Conservation (phyloP, 768 basidiomycete genomes). For the Kwoniella sp. region DNA sequence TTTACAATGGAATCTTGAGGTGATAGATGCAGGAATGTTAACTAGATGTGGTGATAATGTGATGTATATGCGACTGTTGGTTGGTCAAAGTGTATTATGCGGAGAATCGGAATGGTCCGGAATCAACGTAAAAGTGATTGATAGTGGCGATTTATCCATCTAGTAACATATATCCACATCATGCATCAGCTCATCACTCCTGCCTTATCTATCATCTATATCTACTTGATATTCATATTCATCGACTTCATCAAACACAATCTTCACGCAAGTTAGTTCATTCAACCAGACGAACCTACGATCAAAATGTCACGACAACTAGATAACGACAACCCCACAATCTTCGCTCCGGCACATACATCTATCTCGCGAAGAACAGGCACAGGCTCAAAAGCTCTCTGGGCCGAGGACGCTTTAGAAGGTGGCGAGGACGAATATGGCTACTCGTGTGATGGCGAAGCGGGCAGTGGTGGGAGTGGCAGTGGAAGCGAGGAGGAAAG, state of each 20-base stretch:
- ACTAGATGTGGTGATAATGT: neutral
- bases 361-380: constrained; percentile 52
- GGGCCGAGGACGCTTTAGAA: constrained; percentile 59
- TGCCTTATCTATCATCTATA: too few relatives aligned
- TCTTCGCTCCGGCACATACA: constrained; percentile 61
- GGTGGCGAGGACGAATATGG: constrained; percentile 50
- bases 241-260: too few relatives aligned
- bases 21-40: neutral
- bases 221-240: too few relatives aligned
- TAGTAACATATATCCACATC: too few relatives aligned
- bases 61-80: neutral
- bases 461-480: constrained; percentile 61
- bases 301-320: constrained; percentile 49
- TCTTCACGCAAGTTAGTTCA: too few relatives aligned
- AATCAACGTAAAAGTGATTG: neutral
- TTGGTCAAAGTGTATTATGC: neutral
- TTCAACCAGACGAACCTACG: neutral
- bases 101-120: constrained; percentile 13
- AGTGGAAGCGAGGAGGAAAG: constrained; percentile 21
- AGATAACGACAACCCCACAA: constrained; percentile 84
- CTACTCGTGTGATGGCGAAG: constrained; percentile 44
- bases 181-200: too few relatives aligned
- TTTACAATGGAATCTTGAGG: too few relatives aligned
- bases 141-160: too few relatives aligned
- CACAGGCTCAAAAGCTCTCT: constrained; percentile 57